Conservation (phyloP, 805 yeast genomes). For the Sungouiella blattae region DNA sequence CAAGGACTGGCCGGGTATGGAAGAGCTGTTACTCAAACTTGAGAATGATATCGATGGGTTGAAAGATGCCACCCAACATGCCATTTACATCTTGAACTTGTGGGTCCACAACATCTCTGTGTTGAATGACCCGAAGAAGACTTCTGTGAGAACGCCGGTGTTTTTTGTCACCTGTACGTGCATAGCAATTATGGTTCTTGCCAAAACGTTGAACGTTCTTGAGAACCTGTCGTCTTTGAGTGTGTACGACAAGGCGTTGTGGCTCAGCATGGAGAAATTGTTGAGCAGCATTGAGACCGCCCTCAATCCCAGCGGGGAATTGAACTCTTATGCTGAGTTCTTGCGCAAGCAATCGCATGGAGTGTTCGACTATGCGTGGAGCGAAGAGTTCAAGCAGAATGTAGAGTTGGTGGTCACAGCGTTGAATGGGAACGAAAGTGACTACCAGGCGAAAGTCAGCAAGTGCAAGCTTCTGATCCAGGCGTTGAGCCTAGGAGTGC, state of each 20-base stretch:
- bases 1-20: constrained; percentile 70
- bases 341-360: constrained; percentile 58
- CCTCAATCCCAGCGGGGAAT: constrained; percentile 49
- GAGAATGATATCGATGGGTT: constrained; percentile 56
- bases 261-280: constrained; percentile 61
- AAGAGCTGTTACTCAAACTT: constrained; percentile 43
- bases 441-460: constrained; percentile 19
- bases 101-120: constrained; percentile 74
- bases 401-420: constrained; percentile 4
- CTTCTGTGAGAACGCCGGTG: constrained; percentile 71
- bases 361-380: constrained; percentile 40
- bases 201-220: constrained; percentile 56
- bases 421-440: not conserved
- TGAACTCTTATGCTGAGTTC: constrained; percentile 54
- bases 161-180: constrained; percentile 71
- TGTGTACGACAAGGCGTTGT: constrained; percentile 51
- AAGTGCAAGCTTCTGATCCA: constrained; percentile 49
- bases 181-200: constrained; percentile 56
- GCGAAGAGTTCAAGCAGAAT: constrained; percentile 10
- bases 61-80: constrained; percentile 58
- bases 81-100: constrained; percentile 56
- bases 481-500: constrained; percentile 66
- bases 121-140: constrained; percentile 59
- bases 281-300: constrained; percentile 60
- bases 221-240: constrained; percentile 38